These are phyloP conservation scores for Chenopodium album DNA, from an alignment of 148 eudicot species.

Conservation along the genomic window DNA sequence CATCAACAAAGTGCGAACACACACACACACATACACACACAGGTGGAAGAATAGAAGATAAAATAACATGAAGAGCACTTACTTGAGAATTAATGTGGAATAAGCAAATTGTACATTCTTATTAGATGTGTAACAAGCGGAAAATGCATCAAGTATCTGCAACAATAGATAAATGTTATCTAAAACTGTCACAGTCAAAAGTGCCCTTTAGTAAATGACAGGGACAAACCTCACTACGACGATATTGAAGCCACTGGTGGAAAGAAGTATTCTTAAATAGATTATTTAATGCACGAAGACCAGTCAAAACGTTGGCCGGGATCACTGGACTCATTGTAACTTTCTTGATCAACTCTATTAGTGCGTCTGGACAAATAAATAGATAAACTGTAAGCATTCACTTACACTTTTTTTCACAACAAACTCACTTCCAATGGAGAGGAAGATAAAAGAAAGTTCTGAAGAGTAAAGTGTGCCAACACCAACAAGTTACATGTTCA, in stretches of 20 bases:
- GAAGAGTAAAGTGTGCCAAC: background rate
- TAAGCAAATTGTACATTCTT: slow-evolving; percentile 86
- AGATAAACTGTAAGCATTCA: slow-evolving; percentile 2
- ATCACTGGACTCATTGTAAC: slow-evolving; percentile 55
- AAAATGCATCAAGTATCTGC: slow-evolving; percentile 88
- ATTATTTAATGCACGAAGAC: slow-evolving; percentile 71
- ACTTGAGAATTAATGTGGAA: slow-evolving; percentile 93
- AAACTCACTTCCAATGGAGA: too few relatives aligned
- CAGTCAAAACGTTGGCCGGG: slow-evolving; percentile 74
- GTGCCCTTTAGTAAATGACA: background rate
- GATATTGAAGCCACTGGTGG: slow-evolving; percentile 69
- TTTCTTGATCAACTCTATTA: slow-evolving; percentile 63
- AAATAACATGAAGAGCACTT: slow-evolving; percentile 34
- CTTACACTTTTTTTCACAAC: background rate
- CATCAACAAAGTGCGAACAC: background rate
- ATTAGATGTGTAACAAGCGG: slow-evolving; percentile 64
- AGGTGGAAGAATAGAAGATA: background rate
- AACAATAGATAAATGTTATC: slow-evolving; percentile 7
- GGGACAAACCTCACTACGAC: slow-evolving; percentile 73
- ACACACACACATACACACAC: background rate
- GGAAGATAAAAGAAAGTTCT: background rate
- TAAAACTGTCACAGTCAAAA: background rate
- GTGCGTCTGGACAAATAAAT: slow-evolving; percentile 46
- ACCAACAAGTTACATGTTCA: background rate
- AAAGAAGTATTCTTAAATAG: slow-evolving; percentile 65